Percentiles rank a stretch among this genome's conserved stretches.
These are phyloP conservation scores for Phoma sp. DNA, from an alignment of 2,329 filamentous ascomycete species.

Conservation along the genomic window DNA sequence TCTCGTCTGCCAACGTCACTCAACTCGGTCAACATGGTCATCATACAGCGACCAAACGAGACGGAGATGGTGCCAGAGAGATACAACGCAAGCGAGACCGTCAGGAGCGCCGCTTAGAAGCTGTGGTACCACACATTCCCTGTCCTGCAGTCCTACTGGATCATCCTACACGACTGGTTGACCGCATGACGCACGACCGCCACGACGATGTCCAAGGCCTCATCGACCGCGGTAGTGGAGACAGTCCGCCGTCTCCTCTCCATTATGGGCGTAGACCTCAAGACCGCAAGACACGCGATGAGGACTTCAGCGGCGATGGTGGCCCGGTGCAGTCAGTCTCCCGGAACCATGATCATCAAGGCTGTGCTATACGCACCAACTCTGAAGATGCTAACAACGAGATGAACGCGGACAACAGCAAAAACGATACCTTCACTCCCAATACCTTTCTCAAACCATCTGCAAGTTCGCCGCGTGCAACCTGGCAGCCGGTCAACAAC, in stretches of 20 bases:
- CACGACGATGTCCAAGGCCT: neutral
- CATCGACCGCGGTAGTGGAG: neutral
- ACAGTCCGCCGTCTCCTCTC: neutral
- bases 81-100: constrained; percentile 3
- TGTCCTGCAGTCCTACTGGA: neutral
- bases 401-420: neutral
- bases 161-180: neutral
- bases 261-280: neutral
- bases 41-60: neutral
- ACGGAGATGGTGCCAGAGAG: constrained; percentile 4
- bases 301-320: neutral
- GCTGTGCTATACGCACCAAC: neutral
- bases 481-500: neutral
- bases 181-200: constrained; percentile 1
- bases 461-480: neutral
- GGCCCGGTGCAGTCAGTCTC: neutral
- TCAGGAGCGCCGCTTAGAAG: neutral
- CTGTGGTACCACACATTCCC: neutral
- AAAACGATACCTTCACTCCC: neutral
- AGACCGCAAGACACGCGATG: neutral
- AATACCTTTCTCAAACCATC: neutral
- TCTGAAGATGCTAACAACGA: neutral
- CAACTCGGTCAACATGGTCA: neutral
- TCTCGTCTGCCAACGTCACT: neutral
- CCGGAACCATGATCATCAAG: neutral